A percentile compares a stretch with the other conserved stretches of the same genome.
These are phyloP conservation scores for Bathelium albidoporum DNA, from an alignment of 495 filamentous ascomycete species.

Conservation along the genomic window DNA sequence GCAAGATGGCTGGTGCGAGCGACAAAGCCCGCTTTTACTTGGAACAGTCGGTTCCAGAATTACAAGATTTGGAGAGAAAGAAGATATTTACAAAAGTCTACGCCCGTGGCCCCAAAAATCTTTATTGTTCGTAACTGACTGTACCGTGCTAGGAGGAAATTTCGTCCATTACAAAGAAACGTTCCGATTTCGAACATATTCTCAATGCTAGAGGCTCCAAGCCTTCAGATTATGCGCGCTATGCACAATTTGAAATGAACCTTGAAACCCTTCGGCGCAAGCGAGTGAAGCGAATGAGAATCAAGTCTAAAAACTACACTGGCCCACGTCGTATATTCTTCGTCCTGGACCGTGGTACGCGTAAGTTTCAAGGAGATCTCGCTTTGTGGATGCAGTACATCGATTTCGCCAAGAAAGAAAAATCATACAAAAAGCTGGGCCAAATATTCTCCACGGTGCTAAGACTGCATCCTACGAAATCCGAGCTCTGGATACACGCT, in stretches of 20 bases:
- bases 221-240: conserved; percentile 69
- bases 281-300: conserved; percentile 65
- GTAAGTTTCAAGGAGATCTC: conserved; percentile 72
- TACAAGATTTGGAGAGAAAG: conserved; percentile 79
- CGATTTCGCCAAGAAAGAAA: conserved; percentile 64
- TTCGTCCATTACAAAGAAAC: conserved; percentile 69
- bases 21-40: conserved; percentile 94
- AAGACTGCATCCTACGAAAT: conserved; percentile 72
- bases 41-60: conserved; percentile 80
- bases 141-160: conserved; percentile 61
- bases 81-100: conserved; percentile 71
- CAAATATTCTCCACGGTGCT: conserved; percentile 67
- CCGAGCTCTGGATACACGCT: conserved; percentile 80
- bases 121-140: conserved; percentile 9
- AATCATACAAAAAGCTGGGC: conserved; percentile 68
- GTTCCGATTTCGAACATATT: conserved; percentile 87
- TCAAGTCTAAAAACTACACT: conserved; percentile 51
- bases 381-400: conserved; percentile 90
- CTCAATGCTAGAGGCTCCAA: conserved; percentile 69
- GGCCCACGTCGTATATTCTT: conserved; percentile 77
- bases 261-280: conserved; percentile 73
- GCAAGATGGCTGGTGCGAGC: conserved; percentile 64
- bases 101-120: no score
- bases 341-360: conserved; percentile 76
- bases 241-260: conserved; percentile 85